Evolutionary conservation across 2,329 filamentous ascomycete species (phyloP), one percentile per base, ranked within the genome.

Genomic region (Elsinoe ampelina): DNA sequence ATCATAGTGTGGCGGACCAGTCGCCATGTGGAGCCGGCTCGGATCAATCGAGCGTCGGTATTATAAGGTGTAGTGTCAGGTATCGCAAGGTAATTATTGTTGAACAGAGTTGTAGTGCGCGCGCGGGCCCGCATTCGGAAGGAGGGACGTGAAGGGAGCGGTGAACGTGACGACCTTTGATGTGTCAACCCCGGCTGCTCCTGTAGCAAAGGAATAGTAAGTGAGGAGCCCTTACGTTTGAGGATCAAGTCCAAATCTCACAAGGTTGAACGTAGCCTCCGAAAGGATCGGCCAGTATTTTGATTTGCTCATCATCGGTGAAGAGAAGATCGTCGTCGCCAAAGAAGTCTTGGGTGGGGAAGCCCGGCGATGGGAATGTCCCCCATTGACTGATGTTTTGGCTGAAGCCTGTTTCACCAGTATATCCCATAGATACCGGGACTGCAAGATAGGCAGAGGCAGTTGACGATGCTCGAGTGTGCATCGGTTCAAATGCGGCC

Each of bases 371-470:
- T 17, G 67, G 66, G 54, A 66, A 59, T 8, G 63, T 63, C 7
- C 67, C 67, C 66, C 66, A 70, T 13, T 59, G 60, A 55, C 62
- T 66, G 5, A 66, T 66, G 12, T 64, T 64, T 50, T 64, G 63
- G 15, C 61, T 61, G 58, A 69, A 68, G 30, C 64, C 54, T 30
- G 22, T 58, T 45, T 17, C 58, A 48, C 26, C 65, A 59, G n/a
- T 61, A 36, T 26, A 55, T 38, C 35, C 26, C 47, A 64, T 61
- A 3, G 58, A 48, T 19, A 38, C 54, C 22, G 75, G 75, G 5
- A 77, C 71, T 58, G 76, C 74, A 50, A 78, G 71, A 57, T 72
- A 78, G 58, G 66, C 63, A 19, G 62, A 61, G 17, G 54, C 69
- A 64, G 57, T 65, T 41, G 63, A 70, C 59, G 62, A 64, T 17